Conservation (phyloP, 2,329 filamentous ascomycete genomes). For the Pseudogymnoascus sp. region DNA sequence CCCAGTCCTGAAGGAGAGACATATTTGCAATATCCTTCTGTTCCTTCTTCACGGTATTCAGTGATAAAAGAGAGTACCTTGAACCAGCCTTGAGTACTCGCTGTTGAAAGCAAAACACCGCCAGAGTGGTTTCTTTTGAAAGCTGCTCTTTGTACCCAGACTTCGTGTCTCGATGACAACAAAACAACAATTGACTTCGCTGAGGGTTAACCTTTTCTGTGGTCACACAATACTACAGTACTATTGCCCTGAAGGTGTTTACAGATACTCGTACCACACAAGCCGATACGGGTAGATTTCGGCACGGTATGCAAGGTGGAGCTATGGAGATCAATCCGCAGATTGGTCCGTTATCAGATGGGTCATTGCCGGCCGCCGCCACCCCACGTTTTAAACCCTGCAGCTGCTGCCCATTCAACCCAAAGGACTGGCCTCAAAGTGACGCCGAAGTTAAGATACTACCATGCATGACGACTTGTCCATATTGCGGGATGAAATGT, state of each 20-base stretch:
- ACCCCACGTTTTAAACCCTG: not conserved
- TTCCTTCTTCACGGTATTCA: not conserved
- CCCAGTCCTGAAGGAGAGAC: constrained; percentile 26
- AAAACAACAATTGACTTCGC: not conserved
- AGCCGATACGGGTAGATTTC: not conserved
- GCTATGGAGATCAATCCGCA: not conserved
- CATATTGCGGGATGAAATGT: not conserved
- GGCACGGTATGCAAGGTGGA: not conserved
- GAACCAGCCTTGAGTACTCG: too few relatives aligned
- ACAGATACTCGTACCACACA: not conserved
- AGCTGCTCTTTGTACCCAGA: not conserved
- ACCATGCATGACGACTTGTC: not conserved
- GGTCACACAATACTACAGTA: not conserved
- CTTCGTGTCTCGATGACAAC: not conserved
- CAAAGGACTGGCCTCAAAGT: not conserved
- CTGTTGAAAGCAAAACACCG: not conserved
- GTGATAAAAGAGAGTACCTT: too few relatives aligned
- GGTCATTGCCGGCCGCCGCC: not conserved
- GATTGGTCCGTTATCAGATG: not conserved
- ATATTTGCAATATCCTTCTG: constrained; percentile 14
- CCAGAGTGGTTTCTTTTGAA: not conserved
- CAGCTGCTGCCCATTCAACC: not conserved
- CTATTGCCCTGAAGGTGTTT: not conserved
- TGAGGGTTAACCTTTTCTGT: not conserved
- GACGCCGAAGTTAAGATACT: not conserved